A percentile compares a stretch with the other conserved stretches of the same genome.
These are phyloP conservation scores for Leccinum uliginosum DNA, from an alignment of 768 basidiomycete genomes.

Conservation along the genomic window DNA sequence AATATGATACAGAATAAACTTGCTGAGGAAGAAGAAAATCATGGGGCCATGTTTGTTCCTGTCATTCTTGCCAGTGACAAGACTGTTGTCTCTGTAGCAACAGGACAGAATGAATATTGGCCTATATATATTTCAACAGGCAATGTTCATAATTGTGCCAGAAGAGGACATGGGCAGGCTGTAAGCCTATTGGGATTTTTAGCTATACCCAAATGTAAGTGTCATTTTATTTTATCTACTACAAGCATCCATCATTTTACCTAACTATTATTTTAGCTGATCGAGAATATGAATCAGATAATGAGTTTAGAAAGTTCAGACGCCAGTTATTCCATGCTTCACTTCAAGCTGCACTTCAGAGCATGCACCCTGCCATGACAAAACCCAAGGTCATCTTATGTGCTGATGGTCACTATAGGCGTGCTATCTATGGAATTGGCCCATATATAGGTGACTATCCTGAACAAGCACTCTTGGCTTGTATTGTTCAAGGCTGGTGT, in stretches of 20 bases:
- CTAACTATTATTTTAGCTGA: neutral
- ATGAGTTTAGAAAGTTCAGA: neutral
- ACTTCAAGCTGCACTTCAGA: neutral
- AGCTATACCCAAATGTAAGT: neutral
- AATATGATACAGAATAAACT: neutral
- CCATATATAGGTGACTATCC: constrained; percentile 40
- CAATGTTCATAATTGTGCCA: neutral
- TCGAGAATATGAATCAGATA: neutral
- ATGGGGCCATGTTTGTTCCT: neutral
- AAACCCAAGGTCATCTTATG: neutral
- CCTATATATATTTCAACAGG: neutral
- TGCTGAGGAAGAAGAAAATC: neutral
- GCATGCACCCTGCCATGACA: neutral
- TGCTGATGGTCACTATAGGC: constrained; percentile 21
- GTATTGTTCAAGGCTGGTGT: constrained; percentile 5
- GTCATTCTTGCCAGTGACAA: neutral
- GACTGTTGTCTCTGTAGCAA: neutral
- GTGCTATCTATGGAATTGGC: constrained; percentile 28
- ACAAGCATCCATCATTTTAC: neutral
- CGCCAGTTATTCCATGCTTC: neutral
- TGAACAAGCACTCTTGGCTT: constrained; percentile 28
- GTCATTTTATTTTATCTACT: neutral
- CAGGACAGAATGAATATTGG: neutral
- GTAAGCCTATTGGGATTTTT: neutral
- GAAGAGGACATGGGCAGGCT: neutral